Evolutionary conservation across 805 yeast species (phyloP).

Genomic region (Wickerhamiella dianesei): DNA sequence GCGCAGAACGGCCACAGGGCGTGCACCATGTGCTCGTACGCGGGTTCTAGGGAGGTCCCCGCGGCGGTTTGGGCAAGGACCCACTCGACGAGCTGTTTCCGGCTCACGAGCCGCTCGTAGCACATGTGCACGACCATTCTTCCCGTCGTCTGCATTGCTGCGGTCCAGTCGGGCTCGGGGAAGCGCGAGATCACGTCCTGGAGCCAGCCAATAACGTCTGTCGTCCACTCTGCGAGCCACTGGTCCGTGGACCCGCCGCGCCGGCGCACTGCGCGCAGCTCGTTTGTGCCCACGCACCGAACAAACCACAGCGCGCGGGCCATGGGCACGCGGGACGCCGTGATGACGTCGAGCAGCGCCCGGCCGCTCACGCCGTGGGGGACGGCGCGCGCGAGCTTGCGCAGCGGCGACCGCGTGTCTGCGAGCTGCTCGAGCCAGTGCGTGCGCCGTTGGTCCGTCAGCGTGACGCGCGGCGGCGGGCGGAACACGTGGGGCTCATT

Average conservation of each 20-base stretch:
- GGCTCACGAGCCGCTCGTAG: slow-evolving; percentile 54
- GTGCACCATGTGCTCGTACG: background rate
- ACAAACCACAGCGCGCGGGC: slow-evolving; percentile 85
- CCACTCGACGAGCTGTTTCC: slow-evolving; percentile 48
- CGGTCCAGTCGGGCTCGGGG: slow-evolving; percentile 28
- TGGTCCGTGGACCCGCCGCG: slow-evolving; percentile 20
- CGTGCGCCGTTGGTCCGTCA: slow-evolving; percentile 76
- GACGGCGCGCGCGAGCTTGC: slow-evolving; percentile 56
- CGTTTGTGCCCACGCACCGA: slow-evolving; percentile 73
- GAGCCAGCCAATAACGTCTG: slow-evolving; percentile 43
- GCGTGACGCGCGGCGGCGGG: slow-evolving; percentile 80
- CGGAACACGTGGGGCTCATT: slow-evolving; percentile 43
- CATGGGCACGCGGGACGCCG: slow-evolving; percentile 53
- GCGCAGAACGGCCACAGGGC: background rate
- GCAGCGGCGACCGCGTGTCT: slow-evolving; percentile 48
- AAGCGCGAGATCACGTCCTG: background rate
- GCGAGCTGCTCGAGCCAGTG: slow-evolving; percentile 77
- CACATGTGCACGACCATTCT: slow-evolving; percentile 51
- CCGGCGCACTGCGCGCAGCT: slow-evolving; percentile 44
- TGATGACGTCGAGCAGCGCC: slow-evolving; percentile 58
- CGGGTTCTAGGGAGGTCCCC: background rate
- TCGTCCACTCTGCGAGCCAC: slow-evolving; percentile 86
- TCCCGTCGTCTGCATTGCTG: slow-evolving; percentile 44
- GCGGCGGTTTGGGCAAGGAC: slow-evolving; percentile 17
- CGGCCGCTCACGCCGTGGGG: slow-evolving; percentile 84